These are phyloP conservation scores for Aureobasidium sp. DNA, from an alignment of 2,329 filamentous ascomycete genomes.

Conservation along the genomic window DNA sequence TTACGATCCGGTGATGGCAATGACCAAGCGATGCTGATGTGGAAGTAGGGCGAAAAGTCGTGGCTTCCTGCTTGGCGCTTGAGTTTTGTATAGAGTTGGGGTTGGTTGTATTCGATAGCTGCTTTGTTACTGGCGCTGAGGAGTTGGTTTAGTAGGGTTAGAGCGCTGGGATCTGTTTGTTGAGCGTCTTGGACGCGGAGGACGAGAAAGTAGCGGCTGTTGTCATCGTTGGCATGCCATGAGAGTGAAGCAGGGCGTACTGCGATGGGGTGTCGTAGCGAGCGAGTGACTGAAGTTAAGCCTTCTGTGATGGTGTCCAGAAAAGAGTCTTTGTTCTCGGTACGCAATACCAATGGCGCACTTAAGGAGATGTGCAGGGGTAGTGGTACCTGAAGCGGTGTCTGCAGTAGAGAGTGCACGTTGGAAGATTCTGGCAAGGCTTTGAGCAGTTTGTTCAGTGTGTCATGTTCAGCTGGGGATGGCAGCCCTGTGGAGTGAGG, in stretches of 20 bases:
- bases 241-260: constrained; percentile 41
- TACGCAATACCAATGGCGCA: constrained; percentile 64
- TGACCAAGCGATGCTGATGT: constrained; percentile 85
- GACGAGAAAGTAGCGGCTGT: constrained; percentile 70
- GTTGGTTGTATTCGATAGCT: constrained; percentile 54
- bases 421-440: background rate
- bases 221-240: constrained; percentile 60
- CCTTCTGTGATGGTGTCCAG: constrained; percentile 41
- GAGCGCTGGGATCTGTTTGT: constrained; percentile 20
- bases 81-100: constrained; percentile 53
- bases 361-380: constrained; percentile 91
- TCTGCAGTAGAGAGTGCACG: constrained; percentile 63
- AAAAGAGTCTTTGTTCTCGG: constrained; percentile 63
- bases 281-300: constrained; percentile 11
- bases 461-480: background rate
- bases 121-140: constrained; percentile 59
- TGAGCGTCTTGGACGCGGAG: background rate
- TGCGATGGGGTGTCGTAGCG: constrained; percentile 27
- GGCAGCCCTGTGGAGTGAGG: constrained; percentile 1
- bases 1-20: constrained; percentile 32
- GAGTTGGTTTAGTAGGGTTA: constrained; percentile 36
- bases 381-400: constrained; percentile 65
- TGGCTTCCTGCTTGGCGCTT: constrained; percentile 6
- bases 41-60: constrained; percentile 50
- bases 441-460: background rate